phyloP scores from a whole-genome alignment of 805 yeast genomes.

The Nakazawaea laoshanensis region DNA sequence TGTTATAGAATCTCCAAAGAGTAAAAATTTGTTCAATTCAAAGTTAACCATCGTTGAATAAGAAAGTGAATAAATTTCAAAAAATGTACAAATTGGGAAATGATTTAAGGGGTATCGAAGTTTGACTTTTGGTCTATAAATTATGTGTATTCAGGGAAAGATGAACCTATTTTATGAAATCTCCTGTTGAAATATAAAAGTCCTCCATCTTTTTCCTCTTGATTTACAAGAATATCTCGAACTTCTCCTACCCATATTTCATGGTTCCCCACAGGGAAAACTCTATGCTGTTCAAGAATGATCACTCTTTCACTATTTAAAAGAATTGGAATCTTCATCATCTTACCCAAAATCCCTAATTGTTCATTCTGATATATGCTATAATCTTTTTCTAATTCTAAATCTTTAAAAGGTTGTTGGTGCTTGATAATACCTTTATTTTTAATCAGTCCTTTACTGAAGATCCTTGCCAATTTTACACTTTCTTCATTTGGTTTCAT shows the following conservation, averaged over 20 bases:
- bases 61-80: too few relatives aligned
- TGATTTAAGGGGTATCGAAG: too few relatives aligned
- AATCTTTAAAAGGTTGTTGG: slow-evolving; percentile 46
- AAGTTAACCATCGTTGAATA: not conserved
- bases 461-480: slow-evolving; percentile 53
- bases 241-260: slow-evolving; percentile 88
- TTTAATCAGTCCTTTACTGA: slow-evolving; percentile 40
- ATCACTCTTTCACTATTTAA: slow-evolving; percentile 49
- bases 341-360: slow-evolving; percentile 12
- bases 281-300: slow-evolving; percentile 47
- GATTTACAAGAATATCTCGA: slow-evolving; percentile 34
- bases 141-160: slow-evolving; percentile 8
- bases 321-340: slow-evolving; percentile 43
- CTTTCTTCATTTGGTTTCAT: slow-evolving; percentile 52
- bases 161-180: slow-evolving; percentile 37
- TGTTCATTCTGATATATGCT: slow-evolving; percentile 18
- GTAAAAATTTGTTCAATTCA: slow-evolving; percentile 33
- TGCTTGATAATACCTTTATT: slow-evolving; percentile 18
- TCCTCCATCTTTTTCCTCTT: slow-evolving; percentile 45
- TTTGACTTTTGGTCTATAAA: not conserved
- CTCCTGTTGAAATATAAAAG: slow-evolving; percentile 54
- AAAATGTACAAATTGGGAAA: too few relatives aligned
- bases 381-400: slow-evolving; percentile 32
- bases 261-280: slow-evolving; percentile 67
- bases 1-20: slow-evolving; percentile 70